Base-by-base conservation (phyloP, 306 rosid species). In the Castanea crenata region DNA sequence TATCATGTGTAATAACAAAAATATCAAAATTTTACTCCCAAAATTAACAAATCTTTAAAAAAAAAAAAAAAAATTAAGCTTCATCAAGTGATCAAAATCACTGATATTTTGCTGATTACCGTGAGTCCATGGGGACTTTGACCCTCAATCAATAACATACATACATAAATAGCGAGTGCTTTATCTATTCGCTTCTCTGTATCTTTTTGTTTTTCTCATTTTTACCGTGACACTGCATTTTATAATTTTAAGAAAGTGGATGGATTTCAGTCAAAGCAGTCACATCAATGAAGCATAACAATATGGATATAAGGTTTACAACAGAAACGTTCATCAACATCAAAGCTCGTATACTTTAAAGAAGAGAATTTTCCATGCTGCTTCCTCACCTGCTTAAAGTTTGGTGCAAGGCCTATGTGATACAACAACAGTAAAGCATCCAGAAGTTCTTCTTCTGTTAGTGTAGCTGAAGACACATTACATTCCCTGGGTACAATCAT, bases 391-490 rank as follows among this genome's bases (percentile, higher is more conserved):
- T 89, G 97, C 92, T 90, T 92, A 88, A 92, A 95, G 83, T 91
- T 93, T 4, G 97, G 89, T 3, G 97, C 92, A 84, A 92, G 94
- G 74, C 99, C 99, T 78, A 89, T 85, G 77, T 95, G 92, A 88
- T 91, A 95, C 80, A 95, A 85, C 90, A 96, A 86, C 80, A 95
- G 88, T 81, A 95, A 74, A 77, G 81, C 78, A 86, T 95, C 99
- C 76, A 95, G 87, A 63, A 95, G 94, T 80, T 95, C 99, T 65
- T 95, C 99, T 88, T 95, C 99, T 80, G 67, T 84, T 75, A 95
- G 87, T 0, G 84, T 91, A 85, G 90, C 91, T 78, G 91, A 83
- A 68, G 92, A 83, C 80, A 88, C 82, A 83, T 86, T 84, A 83
- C 74, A 87, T 83, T 95, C 98, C 93, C 77, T 89, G 31, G 88